Evolutionary conservation across 306 rosid genomes (phyloP).

Genomic region (Crataegus laevigata): DNA sequence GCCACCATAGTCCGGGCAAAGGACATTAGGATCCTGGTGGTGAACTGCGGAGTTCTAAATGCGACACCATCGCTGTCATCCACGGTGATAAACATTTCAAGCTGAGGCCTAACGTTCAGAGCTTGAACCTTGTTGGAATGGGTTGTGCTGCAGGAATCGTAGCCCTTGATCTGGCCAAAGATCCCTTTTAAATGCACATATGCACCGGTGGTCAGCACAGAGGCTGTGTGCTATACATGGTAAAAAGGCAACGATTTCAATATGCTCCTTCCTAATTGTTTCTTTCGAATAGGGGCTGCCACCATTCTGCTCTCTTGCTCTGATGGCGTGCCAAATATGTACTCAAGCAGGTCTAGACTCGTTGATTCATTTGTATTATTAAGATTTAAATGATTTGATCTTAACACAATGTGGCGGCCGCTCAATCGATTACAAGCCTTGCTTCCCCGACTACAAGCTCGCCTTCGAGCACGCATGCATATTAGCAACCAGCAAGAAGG

Average conservation of each 20-base stretch:
- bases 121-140: slow-evolving; percentile 68
- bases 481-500: slow-evolving; percentile 47
- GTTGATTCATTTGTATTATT: too few species aligned
- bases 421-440: not conserved
- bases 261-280: slow-evolving; percentile 62
- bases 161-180: slow-evolving; percentile 60
- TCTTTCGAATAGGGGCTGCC: slow-evolving; percentile 65
- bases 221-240: slow-evolving; percentile 53
- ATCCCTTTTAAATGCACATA: slow-evolving; percentile 43
- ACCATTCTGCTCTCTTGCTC: slow-evolving; percentile 51
- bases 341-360: slow-evolving; percentile 39
- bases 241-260: slow-evolving; percentile 43
- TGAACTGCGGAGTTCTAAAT: slow-evolving; percentile 53
- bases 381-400: not conserved
- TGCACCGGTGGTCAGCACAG: slow-evolving; percentile 66
- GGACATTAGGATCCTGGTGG: slow-evolving; percentile 40
- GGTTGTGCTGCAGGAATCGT: slow-evolving; percentile 71
- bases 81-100: slow-evolving; percentile 52
- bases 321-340: slow-evolving; percentile 65
- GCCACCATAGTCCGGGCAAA: slow-evolving; percentile 35
- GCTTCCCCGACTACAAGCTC: not conserved
- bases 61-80: slow-evolving; percentile 56
- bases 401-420: not conserved
- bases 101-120: slow-evolving; percentile 48
- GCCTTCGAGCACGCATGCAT: slow-evolving; percentile 27